Evolutionary conservation across 2,329 filamentous ascomycete genomes (phyloP).

Genomic region (Dendryphion nanum): DNA sequence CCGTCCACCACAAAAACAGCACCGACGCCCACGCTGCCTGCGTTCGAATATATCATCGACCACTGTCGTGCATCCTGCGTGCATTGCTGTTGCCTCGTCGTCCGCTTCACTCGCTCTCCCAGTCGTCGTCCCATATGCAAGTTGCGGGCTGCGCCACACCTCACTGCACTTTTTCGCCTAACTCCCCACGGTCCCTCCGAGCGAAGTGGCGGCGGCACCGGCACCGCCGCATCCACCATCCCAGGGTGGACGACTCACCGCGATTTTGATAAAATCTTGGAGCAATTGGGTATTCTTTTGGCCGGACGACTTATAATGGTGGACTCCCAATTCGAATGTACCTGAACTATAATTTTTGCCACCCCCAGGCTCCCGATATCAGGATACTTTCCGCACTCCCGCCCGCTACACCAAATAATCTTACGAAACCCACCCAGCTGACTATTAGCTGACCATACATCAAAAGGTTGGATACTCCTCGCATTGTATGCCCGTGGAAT

Average conservation of each 20-base stretch:
- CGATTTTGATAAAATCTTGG: slow-evolving; percentile 24
- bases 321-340: slow-evolving; percentile 24
- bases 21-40: slow-evolving; percentile 24
- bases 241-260: slow-evolving; percentile 26
- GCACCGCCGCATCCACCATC: slow-evolving; percentile 19
- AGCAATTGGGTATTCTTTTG: slow-evolving; percentile 24
- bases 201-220: slow-evolving; percentile 1
- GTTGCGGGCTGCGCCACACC: slow-evolving; percentile 28
- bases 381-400: slow-evolving; percentile 24
- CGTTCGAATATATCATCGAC: slow-evolving; percentile 29
- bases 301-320: slow-evolving; percentile 30
- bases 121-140: slow-evolving; percentile 16
- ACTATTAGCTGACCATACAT: slow-evolving; percentile 32
- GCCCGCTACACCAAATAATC: slow-evolving; percentile 18
- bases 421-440: slow-evolving; percentile 28
- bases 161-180: slow-evolving; percentile 20
- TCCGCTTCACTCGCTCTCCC: slow-evolving; percentile 19
- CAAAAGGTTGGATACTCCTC: slow-evolving; percentile 15
- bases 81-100: too few relatives aligned
- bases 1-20: slow-evolving; percentile 19
- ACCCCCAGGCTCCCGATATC: slow-evolving; percentile 27
- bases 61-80: too few relatives aligned
- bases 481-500: slow-evolving; percentile 16
- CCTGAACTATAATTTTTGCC: slow-evolving; percentile 28
- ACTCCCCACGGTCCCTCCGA: neutral